Evolutionary conservation across 345 rosid species (phyloP).

Genomic region (Camelina sativa): DNA sequence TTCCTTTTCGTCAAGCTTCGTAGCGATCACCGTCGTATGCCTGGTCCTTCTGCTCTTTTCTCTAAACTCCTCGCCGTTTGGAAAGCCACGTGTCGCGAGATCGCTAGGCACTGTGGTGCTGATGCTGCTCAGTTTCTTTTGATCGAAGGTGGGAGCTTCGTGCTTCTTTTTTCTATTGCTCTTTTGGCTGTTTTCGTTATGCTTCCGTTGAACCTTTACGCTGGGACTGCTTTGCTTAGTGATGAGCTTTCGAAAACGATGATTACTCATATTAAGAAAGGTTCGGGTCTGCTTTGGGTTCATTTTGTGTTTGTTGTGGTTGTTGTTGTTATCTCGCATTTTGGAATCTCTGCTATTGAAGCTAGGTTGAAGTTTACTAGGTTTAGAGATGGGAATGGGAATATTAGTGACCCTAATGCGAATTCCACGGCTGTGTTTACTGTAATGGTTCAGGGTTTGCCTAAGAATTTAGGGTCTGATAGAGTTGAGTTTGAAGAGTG

Average conservation of each 20-base stretch:
- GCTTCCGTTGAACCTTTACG: conserved; percentile 81
- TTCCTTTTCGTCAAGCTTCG: conserved; percentile 93
- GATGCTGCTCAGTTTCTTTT: conserved; percentile 93
- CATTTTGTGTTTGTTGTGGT: conserved; percentile 76
- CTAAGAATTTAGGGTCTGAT: conserved; percentile 64
- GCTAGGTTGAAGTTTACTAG: conserved; percentile 78
- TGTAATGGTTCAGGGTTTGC: conserved; percentile 88
- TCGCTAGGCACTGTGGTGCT: conserved; percentile 92
- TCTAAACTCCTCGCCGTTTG: conserved; percentile 94
- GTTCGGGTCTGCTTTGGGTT: conserved; percentile 79
- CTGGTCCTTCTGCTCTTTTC: conserved; percentile 70
- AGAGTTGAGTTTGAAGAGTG: no score
- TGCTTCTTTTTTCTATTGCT: conserved; percentile 57
- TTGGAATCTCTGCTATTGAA: conserved; percentile 71
- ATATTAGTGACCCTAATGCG: conserved; percentile 65
- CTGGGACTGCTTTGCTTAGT: conserved; percentile 68
- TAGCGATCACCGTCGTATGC: conserved; percentile 90
- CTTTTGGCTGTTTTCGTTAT: conserved; percentile 62
- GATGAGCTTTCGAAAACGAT: conserved; percentile 93
- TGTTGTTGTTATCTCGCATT: conserved; percentile 68
- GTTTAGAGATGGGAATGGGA: conserved; percentile 93
- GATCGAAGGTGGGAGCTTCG: conserved; percentile 90
- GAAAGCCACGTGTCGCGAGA: conserved; percentile 90
- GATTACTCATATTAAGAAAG: conserved; percentile 79
- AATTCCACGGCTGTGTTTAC: conserved; percentile 84